Base-by-base conservation (phyloP, 345 rosid genomes). In the Euphorbia tirucalli region DNA sequence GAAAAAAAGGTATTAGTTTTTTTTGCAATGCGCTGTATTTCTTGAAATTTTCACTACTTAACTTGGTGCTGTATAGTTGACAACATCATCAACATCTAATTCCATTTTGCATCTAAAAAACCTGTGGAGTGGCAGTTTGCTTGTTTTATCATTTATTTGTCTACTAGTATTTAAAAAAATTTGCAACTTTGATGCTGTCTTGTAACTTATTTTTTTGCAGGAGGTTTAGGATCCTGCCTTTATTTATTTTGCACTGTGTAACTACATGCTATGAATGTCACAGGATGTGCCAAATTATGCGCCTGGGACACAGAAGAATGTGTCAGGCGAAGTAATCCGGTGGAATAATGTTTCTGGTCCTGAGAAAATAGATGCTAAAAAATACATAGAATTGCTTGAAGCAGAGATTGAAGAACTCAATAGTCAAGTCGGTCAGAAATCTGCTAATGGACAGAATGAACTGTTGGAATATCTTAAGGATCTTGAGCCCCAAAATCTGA, bases 381-480 rank as follows among this genome's bases (percentile, higher is more conserved):
- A 87, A 72, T 95, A 90, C 79, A 92, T 95, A 3, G 97, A 95
- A 78, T 78, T 95, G 69, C 93, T 95, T 14, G 99, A 95, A 83
- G 96, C 96, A 32, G 98, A 95, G 84, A 89, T 95, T 24, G 98
- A 92, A 77, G 97, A 95, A 77, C 80, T 92, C 46, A 95, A 90
- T 72, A 76, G 69, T 69, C 96, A 89, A 82, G 91, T 92, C 7
- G 91, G 86, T 50, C 78, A 88, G 80, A 90, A 87, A 77, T 78
- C 92, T 65, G 76, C 82, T 10, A 80, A 77, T 76, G 94, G 90
- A 62, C 89, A 84, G 66, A 95, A 95, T 71, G 99, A 89, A 37
- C 83, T 95, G 70, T 78, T 95, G 84, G 98, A 95, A 70, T 95
- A 86, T 77, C 93, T 92, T 22, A 90, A 87, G 82, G 75, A 94